These are phyloP conservation scores for Helicostylum pulchrum DNA, from an alignment of 192 early-diverging fungal genomes.

Conservation along the genomic window DNA sequence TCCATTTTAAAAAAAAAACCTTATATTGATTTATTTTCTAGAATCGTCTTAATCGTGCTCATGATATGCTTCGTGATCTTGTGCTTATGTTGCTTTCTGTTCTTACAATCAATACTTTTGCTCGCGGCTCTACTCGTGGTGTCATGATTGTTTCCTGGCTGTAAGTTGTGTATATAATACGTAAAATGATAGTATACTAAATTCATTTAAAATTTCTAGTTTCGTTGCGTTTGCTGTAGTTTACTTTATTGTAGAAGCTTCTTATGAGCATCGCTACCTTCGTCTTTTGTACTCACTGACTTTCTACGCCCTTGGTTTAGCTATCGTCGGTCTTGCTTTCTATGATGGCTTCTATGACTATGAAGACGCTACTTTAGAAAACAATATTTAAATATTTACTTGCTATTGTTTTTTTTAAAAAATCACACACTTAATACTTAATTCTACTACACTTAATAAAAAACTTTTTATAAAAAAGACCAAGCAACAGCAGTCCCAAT, in stretches of 20 bases:
- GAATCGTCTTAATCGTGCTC: conserved; percentile 26
- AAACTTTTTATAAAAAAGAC: no score
- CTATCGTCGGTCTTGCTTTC: conserved; percentile 25
- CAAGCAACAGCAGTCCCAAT: background rate
- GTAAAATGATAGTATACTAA: background rate
- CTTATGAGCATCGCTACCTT: conserved; percentile 12
- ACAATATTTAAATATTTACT: no score
- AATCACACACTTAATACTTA: no score
- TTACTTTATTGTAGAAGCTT: conserved; percentile 18
- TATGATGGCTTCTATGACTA: conserved; percentile 13
- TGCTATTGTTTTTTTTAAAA: no score
- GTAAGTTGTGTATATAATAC: conserved; percentile 22
- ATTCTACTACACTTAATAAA: no score
- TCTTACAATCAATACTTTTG: conserved; percentile 36
- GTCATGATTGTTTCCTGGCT: conserved; percentile 41
- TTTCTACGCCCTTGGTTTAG: conserved; percentile 26
- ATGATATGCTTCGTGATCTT: conserved; percentile 33
- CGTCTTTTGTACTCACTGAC: conserved; percentile 20
- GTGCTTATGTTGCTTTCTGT: conserved; percentile 33
- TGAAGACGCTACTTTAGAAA: no score
- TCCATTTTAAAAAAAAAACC: no score
- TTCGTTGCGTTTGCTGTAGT: conserved; percentile 27
- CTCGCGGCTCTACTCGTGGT: conserved; percentile 27
- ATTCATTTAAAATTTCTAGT: background rate
- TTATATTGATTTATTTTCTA: background rate